phyloP scores from a whole-genome alignment of 106 monocot genomes.

The Iris macrosiphon region DNA sequence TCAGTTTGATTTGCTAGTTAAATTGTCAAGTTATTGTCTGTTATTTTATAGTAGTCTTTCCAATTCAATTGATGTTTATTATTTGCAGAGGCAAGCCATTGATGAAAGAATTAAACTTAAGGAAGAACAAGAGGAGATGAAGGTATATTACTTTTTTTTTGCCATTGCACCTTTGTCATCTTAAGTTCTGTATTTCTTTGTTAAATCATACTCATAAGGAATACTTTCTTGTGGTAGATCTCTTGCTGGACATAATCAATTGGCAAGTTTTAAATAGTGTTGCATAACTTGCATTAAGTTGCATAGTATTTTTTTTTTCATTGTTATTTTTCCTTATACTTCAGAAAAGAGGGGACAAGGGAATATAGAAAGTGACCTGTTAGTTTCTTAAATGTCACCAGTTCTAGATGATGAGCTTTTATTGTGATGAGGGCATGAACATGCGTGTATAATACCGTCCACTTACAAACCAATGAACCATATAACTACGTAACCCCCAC shows the following conservation, averaged over 20 bases:
- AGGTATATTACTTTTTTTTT: conserved; percentile 37
- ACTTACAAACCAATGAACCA: no score
- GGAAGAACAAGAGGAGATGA: conserved; percentile 79
- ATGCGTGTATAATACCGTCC: no score
- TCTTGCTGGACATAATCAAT: neutral
- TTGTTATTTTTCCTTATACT: neutral
- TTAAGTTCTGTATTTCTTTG: neutral
- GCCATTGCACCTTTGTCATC: neutral
- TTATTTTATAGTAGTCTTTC: neutral
- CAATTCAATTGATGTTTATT: neutral
- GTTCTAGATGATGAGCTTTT: no score
- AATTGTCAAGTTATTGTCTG: no score
- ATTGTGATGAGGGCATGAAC: no score
- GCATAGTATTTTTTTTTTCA: neutral
- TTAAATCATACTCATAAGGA: no score
- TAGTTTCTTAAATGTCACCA: no score
- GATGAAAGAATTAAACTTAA: conserved; percentile 85
- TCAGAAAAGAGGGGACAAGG: no score
- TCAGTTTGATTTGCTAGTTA: no score
- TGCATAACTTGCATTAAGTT: neutral
- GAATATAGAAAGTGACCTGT: no score
- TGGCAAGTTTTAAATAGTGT: neutral
- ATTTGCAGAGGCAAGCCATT: conserved; percentile 60
- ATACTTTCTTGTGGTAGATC: no score
- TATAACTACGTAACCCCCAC: no score